Evolutionary conservation across 768 basidiomycete genomes (phyloP).

Genomic region (Mrakia hoshinonis): DNA sequence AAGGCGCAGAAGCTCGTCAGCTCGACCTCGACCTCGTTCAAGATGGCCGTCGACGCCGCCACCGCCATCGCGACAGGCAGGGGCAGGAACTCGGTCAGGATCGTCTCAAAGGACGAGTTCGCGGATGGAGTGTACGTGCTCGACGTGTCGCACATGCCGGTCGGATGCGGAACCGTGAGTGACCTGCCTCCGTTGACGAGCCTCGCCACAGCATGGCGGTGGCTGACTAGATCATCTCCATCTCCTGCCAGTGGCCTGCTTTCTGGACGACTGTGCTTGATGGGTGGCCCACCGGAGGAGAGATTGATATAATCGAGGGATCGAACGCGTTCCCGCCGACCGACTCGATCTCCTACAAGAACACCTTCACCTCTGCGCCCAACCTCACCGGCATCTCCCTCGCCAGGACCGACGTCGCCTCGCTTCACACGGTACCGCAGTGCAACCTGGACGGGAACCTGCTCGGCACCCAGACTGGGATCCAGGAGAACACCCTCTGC

Average conservation of each 20-base stretch:
- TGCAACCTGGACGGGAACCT: constrained; percentile 29
- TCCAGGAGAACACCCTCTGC: constrained; percentile 33
- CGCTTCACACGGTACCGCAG: constrained; percentile 35
- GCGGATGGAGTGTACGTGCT: constrained; percentile 41
- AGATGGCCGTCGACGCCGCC: constrained; percentile 36
- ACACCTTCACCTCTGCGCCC: constrained; percentile 28
- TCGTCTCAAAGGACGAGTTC: constrained; percentile 37
- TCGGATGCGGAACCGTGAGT: constrained; percentile 40
- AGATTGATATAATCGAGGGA: constrained; percentile 41
- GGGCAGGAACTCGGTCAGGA: constrained; percentile 38
- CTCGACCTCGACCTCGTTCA: constrained; percentile 32
- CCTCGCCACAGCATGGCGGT: too few relatives aligned
- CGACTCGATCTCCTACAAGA: constrained; percentile 34
- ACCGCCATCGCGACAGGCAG: constrained; percentile 33
- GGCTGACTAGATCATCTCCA: too few relatives aligned
- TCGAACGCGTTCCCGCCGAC: constrained; percentile 36
- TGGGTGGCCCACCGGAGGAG: constrained; percentile 39
- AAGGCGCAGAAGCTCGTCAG: constrained; percentile 31
- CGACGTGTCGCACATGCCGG: constrained; percentile 40
- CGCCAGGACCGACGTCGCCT: constrained; percentile 29
- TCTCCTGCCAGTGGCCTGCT: constrained; percentile 37
- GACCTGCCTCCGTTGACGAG: background rate
- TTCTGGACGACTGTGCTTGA: constrained; percentile 39
- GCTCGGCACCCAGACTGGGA: constrained; percentile 32
- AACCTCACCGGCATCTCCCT: constrained; percentile 20